Evolutionary conservation across 169 alveolate genomes (phyloP), one percentile per base, ranked within the genome.

Genomic region (Ophryocystis elektroscirrha): DNA sequence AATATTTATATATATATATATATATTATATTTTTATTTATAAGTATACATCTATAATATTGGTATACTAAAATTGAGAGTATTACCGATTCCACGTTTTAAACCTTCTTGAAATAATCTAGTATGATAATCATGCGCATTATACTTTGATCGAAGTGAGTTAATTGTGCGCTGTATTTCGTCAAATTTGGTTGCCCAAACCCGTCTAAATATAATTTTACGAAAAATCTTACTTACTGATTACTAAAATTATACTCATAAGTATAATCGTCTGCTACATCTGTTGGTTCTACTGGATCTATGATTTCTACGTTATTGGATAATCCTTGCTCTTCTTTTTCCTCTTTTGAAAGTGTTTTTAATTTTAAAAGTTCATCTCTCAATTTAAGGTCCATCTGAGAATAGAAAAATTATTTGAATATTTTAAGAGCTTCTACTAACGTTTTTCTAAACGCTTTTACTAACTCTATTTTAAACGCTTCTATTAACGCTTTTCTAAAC

Each of bases 1-100:
- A 24, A 43, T 18, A 1, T 24, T 9, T 9, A 43, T 9, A 35
- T 24, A n/a, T 28, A 18, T 25, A 37, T 2, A 2, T 9, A 16
- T n/a, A 3, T 5, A 16, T 12, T n/a, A 7, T 44, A 25, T n/a
- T 0, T 12, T 15, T 15, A 12, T 18, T 22, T 44, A 12, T 16
- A 6, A 0, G 7, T 1, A 9, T 58, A 48, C 62, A 61, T 66
- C 9, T 76, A 65, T 59, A 70, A 56, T 62, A 56, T 71, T 25
- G 58, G 64, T 47, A 71, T 78, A 39, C 76, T 41, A 16, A 86
- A 89, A 53, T 79, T 87, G 67, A 78, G 84, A 56, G 78, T 87
- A 51, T 78, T 73, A 9, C 93, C 93, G 38, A 83, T 74, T 9
- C 93, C 93, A 16, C 91, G 57, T 48, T 68, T 53, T 51, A 81